Evolutionary conservation across 306 rosid genomes (phyloP), one percentile per base, ranked within the genome.

Genomic region (Parietaria judaica): DNA sequence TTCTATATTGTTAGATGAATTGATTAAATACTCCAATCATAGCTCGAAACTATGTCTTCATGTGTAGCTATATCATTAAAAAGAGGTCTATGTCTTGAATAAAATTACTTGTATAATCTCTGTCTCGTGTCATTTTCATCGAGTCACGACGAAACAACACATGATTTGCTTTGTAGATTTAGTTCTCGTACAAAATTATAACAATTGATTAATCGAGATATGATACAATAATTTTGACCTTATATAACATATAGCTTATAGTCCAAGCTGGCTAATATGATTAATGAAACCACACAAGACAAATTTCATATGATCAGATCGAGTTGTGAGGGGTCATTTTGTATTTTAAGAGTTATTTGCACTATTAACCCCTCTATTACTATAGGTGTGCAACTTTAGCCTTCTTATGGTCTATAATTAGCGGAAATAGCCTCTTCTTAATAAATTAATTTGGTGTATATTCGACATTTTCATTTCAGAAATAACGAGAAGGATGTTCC

Each of bases 281-380:
- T 41, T 10, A 10, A 49, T 68, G 61, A 64, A 52, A 69, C 66
- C 66, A 58, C 15, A 51, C 43, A 72, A 58, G 82, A 80, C 95
- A 66, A 77, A 68, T 41, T 52, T 56, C 68, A 70, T 23, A 23
- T 53, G 73, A 75, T 74, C 62, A 61, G 72, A 70, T 75, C 73
- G 77, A 81, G 85, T 71, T 79, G 82, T 53, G 72, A 65, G 61
- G 9, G 45, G 45, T 41, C 45, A 8, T 41, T 41, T 41, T 41
- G 45, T 5, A 41, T 23, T 23, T 23, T 23, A 23, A 23, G 31
- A 23, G 2, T 23, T 23, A 23, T 23, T 23, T 23, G 31, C 31
- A 23, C 31, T 23, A 23, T 23, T 23, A 23, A 23, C 31, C 2
- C 31, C 31, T 23, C 1, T 23, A 23, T 23, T 23, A 23, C 31